A percentile compares a stretch with the other conserved stretches of the same genome.
These are phyloP conservation scores for Basidiobolus heterosporus DNA, from an alignment of 371 early-diverging fungal species.

Conservation along the genomic window DNA sequence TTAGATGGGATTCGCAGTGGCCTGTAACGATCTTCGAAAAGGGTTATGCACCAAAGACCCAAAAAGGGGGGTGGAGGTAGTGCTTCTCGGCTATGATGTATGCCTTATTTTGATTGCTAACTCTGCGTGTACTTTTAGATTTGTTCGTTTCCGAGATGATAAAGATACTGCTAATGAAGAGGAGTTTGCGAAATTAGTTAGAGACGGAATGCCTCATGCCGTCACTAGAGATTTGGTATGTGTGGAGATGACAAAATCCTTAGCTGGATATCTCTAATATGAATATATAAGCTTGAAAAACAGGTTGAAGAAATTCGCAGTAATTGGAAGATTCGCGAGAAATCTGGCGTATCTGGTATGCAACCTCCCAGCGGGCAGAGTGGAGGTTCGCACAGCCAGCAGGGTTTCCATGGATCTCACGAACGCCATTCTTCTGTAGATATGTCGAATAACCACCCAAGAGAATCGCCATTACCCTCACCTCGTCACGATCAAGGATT, in stretches of 20 bases:
- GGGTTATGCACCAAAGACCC: slow-evolving; percentile 28
- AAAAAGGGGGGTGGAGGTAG: slow-evolving; percentile 39
- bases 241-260: too few relatives aligned
- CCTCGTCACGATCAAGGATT: too few relatives aligned
- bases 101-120: not conserved
- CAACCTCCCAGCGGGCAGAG: too few relatives aligned
- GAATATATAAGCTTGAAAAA: slow-evolving; percentile 1
- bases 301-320: not conserved
- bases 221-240: slow-evolving; percentile 21
- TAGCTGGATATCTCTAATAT: not conserved
- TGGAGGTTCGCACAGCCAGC: too few relatives aligned
- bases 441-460: too few relatives aligned
- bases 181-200: slow-evolving; percentile 23
- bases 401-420: too few relatives aligned
- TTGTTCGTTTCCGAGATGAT: slow-evolving; percentile 43
- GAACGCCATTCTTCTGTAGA: too few relatives aligned
- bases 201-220: slow-evolving; percentile 30
- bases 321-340: slow-evolving; percentile 4
- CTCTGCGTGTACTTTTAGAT: slow-evolving; percentile 15
- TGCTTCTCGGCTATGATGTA: not conserved
- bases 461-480: too few relatives aligned
- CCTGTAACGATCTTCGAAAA: slow-evolving; percentile 27
- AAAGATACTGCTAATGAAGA: slow-evolving; percentile 45
- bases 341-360: too few relatives aligned
- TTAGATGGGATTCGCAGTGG: slow-evolving; percentile 29